Base-by-base conservation (phyloP, 768 basidiomycete species). In the Leccinum disarticulatum region DNA sequence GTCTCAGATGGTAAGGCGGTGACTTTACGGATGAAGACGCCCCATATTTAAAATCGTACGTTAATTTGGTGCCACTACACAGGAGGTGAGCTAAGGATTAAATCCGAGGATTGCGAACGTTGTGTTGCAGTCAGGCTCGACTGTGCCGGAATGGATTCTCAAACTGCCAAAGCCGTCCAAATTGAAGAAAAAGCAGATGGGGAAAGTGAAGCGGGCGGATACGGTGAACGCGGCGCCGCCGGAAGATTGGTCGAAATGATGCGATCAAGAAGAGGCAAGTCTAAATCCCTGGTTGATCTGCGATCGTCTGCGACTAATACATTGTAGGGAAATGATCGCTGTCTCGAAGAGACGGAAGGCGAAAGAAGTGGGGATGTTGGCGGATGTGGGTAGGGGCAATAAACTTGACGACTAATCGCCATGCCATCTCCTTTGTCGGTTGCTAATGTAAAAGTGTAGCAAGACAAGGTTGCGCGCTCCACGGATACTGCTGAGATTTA, bases 121-220 rank as follows among this genome's bases (percentile, higher is more conserved):
- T n/a, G 83, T 98, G 60, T 79, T 91, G 22, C 89, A 95, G 68
- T 95, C 95, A 1, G 95, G 96, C 4, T 96, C 91, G 59, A 75
- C 81, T 2, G 95, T 97, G 0, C 93, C 95, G 1, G 91, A 94
- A 25, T 99, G 95, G 92, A 98, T 98, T 63, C 72, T 91, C n/a
- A 90, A 90, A 64, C 81, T 99, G n/a, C 90, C 90, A 22, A 95
- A 92, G 71, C 95, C 96, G 0, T 91, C 91, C 2, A 96, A 93
- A 75, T 81, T 94, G 79, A 89, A 90, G 76, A 87, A 90, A 62
- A 85, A 81, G 66, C 79, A 86, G 68, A 92, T 98, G 85, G 25
- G 91, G 58, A 93, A 90, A 75, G 79, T 86, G 7, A 89, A 91
- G 72, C 88, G 90, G 19, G 83, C 90, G 3, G 89, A 94, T 53